phyloP scores from a whole-genome alignment of 306 rosid genomes.

The Arachis hypogaea region DNA sequence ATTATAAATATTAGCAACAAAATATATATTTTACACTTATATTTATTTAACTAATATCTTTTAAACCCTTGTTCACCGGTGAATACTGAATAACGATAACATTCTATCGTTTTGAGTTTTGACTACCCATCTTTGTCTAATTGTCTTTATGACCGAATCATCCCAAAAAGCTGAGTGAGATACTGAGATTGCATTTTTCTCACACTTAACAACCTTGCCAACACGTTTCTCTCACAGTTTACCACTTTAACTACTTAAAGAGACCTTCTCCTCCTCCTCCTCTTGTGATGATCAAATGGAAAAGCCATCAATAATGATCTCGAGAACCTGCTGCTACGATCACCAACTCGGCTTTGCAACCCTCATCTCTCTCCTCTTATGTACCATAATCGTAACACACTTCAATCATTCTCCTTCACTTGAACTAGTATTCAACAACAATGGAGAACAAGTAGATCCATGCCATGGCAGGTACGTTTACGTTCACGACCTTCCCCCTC shows the following conservation, averaged over 20 bases:
- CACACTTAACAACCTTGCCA: background rate
- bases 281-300: conserved; percentile 41
- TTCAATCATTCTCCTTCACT: conserved; percentile 52
- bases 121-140: no score
- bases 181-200: no score
- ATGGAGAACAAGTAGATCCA: conserved; percentile 35
- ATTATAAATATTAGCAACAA: no score
- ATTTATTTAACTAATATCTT: no score
- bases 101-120: no score
- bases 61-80: no score
- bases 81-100: no score
- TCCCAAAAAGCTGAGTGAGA: no score
- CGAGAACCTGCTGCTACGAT: conserved; percentile 35
- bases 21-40: no score
- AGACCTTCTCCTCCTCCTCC: background rate
- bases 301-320: conserved; percentile 29
- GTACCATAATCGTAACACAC: conserved; percentile 39
- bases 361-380: conserved; percentile 51
- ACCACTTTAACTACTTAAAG: background rate
- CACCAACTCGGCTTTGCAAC: conserved; percentile 51
- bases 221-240: background rate
- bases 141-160: no score
- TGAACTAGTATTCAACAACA: conserved; percentile 19
- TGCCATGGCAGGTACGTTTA: conserved; percentile 69
- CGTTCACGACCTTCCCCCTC: conserved; percentile 61